Evolutionary conservation across 768 basidiomycete species (phyloP).

Genomic region (Cystofilobasidium ferigula): DNA sequence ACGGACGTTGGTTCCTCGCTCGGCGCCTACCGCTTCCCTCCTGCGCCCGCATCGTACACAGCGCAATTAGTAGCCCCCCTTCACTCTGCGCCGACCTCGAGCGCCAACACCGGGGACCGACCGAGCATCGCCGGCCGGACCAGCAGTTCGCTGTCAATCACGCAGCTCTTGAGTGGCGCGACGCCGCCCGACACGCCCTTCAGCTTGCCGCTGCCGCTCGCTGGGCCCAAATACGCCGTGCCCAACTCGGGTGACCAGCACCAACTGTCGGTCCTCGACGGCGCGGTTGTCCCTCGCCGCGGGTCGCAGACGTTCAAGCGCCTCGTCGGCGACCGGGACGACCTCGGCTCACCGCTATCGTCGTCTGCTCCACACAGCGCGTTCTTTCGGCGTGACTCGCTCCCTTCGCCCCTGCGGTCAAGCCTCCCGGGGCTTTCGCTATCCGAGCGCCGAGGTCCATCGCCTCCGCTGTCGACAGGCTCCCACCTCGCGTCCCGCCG

Average conservation of each 20-base stretch:
- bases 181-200: slow-evolving; percentile 2
- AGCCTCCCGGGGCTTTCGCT: not conserved
- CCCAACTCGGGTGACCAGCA: slow-evolving; percentile 4
- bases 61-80: not conserved
- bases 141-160: not conserved
- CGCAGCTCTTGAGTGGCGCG: not conserved
- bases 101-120: not conserved
- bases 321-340: not conserved
- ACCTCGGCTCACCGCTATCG: not conserved
- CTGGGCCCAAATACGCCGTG: not conserved
- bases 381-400: not conserved
- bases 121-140: not conserved
- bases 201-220: not conserved
- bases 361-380: not conserved
- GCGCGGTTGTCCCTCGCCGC: not conserved
- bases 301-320: slow-evolving; percentile 2
- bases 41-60: not conserved
- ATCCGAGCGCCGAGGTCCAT: not conserved
- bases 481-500: not conserved
- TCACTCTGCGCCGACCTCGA: not conserved
- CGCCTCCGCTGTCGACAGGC: not conserved
- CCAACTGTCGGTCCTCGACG: not conserved
- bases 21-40: not conserved
- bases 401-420: not conserved
- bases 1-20: not conserved